Evolutionary conservation across 441 rosid species (phyloP).

Genomic region (Daphne laureola): DNA sequence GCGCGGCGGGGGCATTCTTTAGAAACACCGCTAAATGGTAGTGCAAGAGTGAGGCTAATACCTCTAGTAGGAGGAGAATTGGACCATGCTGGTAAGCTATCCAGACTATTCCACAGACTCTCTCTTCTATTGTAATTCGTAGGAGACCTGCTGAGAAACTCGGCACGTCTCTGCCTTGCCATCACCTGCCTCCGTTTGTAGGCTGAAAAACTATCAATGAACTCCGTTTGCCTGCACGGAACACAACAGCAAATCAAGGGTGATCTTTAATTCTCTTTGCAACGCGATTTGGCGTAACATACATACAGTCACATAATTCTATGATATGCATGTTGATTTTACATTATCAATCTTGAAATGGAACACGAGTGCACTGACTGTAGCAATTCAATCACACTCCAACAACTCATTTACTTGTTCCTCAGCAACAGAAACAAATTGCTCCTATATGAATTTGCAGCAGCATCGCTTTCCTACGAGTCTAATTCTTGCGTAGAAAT

Average conservation of each 20-base stretch:
- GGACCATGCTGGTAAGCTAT: slow-evolving; percentile 35
- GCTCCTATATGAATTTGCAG: background rate
- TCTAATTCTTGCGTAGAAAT: background rate
- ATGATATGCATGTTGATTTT: too few relatives aligned
- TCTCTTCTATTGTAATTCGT: slow-evolving; percentile 31
- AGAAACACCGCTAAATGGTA: background rate
- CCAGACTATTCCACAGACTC: slow-evolving; percentile 41
- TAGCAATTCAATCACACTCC: too few relatives aligned
- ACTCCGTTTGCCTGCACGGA: slow-evolving; percentile 29
- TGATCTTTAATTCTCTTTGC: too few relatives aligned
- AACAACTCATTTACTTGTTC: too few relatives aligned
- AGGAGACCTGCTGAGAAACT: slow-evolving; percentile 50
- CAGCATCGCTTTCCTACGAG: background rate
- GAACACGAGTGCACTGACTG: too few relatives aligned
- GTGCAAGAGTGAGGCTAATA: slow-evolving; percentile 14
- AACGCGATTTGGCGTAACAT: too few relatives aligned
- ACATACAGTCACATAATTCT: too few relatives aligned
- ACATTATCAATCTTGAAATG: too few relatives aligned
- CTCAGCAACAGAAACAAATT: too few relatives aligned
- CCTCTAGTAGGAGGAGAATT: slow-evolving; percentile 70
- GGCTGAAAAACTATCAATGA: slow-evolving; percentile 24
- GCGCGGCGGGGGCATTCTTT: background rate
- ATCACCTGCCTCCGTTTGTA: slow-evolving; percentile 18
- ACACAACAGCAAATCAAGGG: too few relatives aligned
- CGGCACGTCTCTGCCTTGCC: slow-evolving; percentile 32